phyloP scores from a whole-genome alignment of 768 basidiomycete genomes.

The Rhodosporidiobolus odoratus region DNA sequence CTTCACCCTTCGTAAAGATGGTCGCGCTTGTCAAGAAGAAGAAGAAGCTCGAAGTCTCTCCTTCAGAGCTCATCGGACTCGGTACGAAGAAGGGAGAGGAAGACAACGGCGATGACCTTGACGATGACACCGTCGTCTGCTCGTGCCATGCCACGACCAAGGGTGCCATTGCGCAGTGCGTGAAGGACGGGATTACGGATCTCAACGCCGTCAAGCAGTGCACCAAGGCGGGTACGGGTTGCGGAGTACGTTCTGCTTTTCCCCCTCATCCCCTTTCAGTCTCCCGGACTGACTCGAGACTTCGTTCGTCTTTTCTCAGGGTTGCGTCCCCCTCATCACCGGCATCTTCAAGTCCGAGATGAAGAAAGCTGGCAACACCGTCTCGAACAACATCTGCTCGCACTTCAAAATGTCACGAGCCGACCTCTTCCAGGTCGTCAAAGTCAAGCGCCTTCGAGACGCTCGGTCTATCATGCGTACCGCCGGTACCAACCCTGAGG shows the following conservation, averaged over 20 bases:
- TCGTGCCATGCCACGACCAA: slow-evolving; percentile 61
- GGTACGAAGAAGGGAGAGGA: slow-evolving; percentile 55
- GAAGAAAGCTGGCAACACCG: slow-evolving; percentile 59
- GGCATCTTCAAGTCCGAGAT: slow-evolving; percentile 58
- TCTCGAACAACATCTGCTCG: slow-evolving; percentile 60
- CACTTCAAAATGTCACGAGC: slow-evolving; percentile 63
- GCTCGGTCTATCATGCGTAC: slow-evolving; percentile 56
- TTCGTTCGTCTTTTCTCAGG: slow-evolving; percentile 40
- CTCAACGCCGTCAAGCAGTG: slow-evolving; percentile 59
- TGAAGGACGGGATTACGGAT: slow-evolving; percentile 54
- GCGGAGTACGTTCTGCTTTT: slow-evolving; percentile 13
- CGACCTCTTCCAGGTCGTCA: slow-evolving; percentile 63
- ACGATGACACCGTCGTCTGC: slow-evolving; percentile 68
- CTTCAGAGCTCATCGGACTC: slow-evolving; percentile 63
- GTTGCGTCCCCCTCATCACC: slow-evolving; percentile 61
- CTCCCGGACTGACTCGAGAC: background rate
- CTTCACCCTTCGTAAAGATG: slow-evolving; percentile 62
- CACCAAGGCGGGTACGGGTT: slow-evolving; percentile 65
- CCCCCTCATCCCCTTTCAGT: background rate
- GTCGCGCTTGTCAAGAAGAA: slow-evolving; percentile 67
- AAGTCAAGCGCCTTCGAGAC: slow-evolving; percentile 60
- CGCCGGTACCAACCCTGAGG: slow-evolving; percentile 52
- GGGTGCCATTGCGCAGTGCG: slow-evolving; percentile 54
- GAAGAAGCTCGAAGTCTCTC: slow-evolving; percentile 63
- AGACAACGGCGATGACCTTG: slow-evolving; percentile 61